These are phyloP conservation scores for Proteromonas lacertae DNA, from an alignment of 352 stramenopile species.

Conservation along the genomic window DNA sequence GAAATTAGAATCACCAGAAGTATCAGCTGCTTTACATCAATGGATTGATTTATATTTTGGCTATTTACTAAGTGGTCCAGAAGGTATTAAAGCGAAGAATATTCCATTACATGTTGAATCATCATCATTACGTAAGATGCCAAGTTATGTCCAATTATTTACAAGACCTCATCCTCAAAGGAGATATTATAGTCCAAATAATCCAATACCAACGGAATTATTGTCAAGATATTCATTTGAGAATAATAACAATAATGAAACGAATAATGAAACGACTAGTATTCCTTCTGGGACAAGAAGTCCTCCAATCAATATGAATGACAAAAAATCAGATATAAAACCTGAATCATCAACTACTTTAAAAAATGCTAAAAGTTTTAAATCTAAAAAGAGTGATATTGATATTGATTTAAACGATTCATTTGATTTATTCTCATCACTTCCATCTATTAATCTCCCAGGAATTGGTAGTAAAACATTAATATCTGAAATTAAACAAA, in stretches of 20 bases:
- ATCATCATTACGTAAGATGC: not conserved
- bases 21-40: constrained; percentile 35
- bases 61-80: constrained; percentile 25
- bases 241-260: not conserved
- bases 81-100: constrained; percentile 46
- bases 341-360: not conserved
- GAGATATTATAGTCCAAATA: not conserved
- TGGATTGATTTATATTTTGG: constrained; percentile 92
- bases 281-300: too few species aligned
- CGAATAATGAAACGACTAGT: not conserved
- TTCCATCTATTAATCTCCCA: not conserved
- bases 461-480: not conserved
- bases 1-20: constrained; percentile 50
- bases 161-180: not conserved
- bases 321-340: not conserved
- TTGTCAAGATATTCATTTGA: not conserved
- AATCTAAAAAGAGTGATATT: too few species aligned
- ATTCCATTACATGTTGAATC: constrained; percentile 20
- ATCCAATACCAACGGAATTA: not conserved
- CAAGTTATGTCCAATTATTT: constrained; percentile 1
- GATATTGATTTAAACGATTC: too few species aligned
- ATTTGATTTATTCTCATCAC: not conserved
- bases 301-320: too few species aligned
- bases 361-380: not conserved
- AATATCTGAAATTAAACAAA: not conserved